These are phyloP conservation scores for Linum trigynum DNA, from an alignment of 345 rosid species.

Conservation along the genomic window DNA sequence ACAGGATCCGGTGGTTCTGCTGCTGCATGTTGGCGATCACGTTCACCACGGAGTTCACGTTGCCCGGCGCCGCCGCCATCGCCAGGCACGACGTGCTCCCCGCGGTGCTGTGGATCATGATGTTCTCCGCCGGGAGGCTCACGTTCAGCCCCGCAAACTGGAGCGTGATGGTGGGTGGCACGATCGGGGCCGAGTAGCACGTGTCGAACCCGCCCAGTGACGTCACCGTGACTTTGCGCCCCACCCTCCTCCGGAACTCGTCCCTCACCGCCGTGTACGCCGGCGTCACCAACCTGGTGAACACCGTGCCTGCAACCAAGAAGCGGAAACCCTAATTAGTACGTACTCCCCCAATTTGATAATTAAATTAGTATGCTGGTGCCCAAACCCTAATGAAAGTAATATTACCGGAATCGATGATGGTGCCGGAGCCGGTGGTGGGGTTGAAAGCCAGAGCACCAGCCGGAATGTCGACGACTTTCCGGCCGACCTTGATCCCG, in stretches of 20 bases:
- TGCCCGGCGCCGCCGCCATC: conserved; percentile 76
- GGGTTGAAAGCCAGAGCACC: conserved; percentile 63
- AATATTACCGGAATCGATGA: conserved; percentile 74
- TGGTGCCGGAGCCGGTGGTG: conserved; percentile 75
- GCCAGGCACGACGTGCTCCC: conserved; percentile 42
- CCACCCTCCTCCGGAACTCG: conserved; percentile 53
- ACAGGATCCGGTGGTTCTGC: conserved; percentile 78
- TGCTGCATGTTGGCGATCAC: conserved; percentile 97
- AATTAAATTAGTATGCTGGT: background rate
- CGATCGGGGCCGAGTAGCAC: conserved; percentile 62
- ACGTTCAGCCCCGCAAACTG: conserved; percentile 28
- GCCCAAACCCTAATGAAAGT: background rate
- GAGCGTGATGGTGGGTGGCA: conserved; percentile 38
- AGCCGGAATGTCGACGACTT: conserved; percentile 57
- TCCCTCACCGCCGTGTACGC: conserved; percentile 68
- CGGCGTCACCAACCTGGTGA: conserved; percentile 63
- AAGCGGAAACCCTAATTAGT: too few species aligned
- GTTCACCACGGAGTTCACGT: conserved; percentile 77
- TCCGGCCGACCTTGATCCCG: conserved; percentile 67
- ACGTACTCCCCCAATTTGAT: background rate
- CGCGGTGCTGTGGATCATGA: conserved; percentile 26
- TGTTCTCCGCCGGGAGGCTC: conserved; percentile 22
- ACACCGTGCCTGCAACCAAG: conserved; percentile 53
- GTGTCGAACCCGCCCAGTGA: conserved; percentile 96
- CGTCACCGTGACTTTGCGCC: conserved; percentile 38